Evolutionary conservation across 1,284 basidiomycete genomes (phyloP).

Genomic region (Paramarasmius palmivorus): DNA sequence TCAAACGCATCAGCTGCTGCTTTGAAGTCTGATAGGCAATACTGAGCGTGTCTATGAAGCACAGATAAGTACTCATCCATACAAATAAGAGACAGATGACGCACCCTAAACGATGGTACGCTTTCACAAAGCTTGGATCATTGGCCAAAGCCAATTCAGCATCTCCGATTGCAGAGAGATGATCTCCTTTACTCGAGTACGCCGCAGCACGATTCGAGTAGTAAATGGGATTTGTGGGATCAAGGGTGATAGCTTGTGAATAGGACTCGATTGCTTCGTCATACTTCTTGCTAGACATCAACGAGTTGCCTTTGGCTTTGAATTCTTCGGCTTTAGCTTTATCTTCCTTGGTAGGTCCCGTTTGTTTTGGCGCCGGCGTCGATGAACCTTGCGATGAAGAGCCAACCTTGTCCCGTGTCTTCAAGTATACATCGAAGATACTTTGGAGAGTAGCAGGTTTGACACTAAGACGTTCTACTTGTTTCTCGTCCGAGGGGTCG

Average conservation of each 20-base stretch:
- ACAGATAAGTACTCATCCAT: neutral
- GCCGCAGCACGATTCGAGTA: slow-evolving; percentile 97
- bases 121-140: slow-evolving; percentile 91
- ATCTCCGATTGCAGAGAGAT: slow-evolving; percentile 85
- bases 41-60: slow-evolving; percentile 84
- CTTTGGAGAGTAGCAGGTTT: slow-evolving; percentile 79
- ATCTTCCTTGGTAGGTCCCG: slow-evolving; percentile 56
- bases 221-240: slow-evolving; percentile 82
- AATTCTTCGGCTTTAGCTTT: slow-evolving; percentile 80
- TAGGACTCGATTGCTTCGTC: slow-evolving; percentile 84
- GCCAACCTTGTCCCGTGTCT: slow-evolving; percentile 69
- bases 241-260: slow-evolving; percentile 72
- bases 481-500: slow-evolving; percentile 70
- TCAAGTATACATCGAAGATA: slow-evolving; percentile 87
- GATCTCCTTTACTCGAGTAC: slow-evolving; percentile 85
- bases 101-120: slow-evolving; percentile 93
- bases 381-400: slow-evolving; percentile 36
- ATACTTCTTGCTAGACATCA: slow-evolving; percentile 84
- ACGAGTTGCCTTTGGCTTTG: slow-evolving; percentile 82
- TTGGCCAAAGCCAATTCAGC: slow-evolving; percentile 85
- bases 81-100: slow-evolving; percentile 24
- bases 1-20: slow-evolving; percentile 87
- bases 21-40: slow-evolving; percentile 80
- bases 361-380: slow-evolving; percentile 36
- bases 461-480: slow-evolving; percentile 67